Conservation (phyloP, 352 stramenopile genomes). For the Pythium coloratum region DNA sequence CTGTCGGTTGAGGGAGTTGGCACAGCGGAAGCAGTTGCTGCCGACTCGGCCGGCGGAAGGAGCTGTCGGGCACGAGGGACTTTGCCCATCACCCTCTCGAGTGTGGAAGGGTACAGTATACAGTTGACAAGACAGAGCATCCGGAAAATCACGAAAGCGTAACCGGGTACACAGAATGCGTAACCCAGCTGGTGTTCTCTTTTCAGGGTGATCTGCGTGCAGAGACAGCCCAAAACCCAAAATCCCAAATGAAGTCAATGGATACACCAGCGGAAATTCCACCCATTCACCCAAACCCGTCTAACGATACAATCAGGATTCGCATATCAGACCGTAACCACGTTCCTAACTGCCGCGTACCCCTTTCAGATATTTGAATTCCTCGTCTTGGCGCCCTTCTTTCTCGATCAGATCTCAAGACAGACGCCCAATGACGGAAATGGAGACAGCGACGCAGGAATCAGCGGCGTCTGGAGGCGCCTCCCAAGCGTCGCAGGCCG, state of each 20-base stretch:
- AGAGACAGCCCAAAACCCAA: constrained; percentile 4
- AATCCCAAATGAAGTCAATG: not conserved
- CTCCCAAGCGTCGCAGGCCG: constrained; percentile 2
- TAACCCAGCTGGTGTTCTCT: not conserved
- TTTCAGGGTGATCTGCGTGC: not conserved
- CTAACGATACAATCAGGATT: not conserved
- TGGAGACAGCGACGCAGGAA: constrained; percentile 5
- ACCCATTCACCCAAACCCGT: constrained; percentile 1
- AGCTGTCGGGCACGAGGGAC: constrained; percentile 4
- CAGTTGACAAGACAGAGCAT: constrained; percentile 20
- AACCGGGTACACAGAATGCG: not conserved
- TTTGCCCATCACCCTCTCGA: constrained; percentile 15
- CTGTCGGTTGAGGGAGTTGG: constrained; percentile 8
- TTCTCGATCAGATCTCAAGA: not conserved
- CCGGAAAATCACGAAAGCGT: constrained; percentile 3
- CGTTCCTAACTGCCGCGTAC: constrained; percentile 6
- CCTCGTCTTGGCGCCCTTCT: constrained; percentile 5
- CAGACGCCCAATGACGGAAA: not conserved
- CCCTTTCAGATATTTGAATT: constrained; percentile 5
- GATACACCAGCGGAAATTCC: not conserved
- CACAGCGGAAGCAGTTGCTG: not conserved
- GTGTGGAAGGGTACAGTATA: constrained; percentile 15
- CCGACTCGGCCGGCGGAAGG: constrained; percentile 5
- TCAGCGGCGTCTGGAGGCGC: not conserved
- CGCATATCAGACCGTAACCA: not conserved